A percentile compares a stretch with the other conserved stretches of the same genome.
These are phyloP conservation scores for Solanum medicagineum DNA, from an alignment of 257 asterid genomes.

Conservation along the genomic window DNA sequence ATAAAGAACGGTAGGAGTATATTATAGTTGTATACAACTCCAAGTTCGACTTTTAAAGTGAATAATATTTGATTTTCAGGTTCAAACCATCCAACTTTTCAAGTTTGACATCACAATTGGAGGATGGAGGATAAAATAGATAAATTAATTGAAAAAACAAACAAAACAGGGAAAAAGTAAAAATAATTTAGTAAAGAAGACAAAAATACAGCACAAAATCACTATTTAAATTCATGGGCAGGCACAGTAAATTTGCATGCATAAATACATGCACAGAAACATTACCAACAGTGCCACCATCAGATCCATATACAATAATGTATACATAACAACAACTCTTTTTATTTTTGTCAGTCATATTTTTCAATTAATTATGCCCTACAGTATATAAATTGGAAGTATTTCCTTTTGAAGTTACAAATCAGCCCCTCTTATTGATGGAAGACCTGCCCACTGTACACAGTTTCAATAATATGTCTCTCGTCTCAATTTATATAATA, in stretches of 20 bases:
- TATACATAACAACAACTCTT: background rate
- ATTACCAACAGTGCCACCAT: background rate
- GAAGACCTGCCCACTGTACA: background rate
- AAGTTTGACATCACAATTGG: too few species aligned
- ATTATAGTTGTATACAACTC: too few species aligned
- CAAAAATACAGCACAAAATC: background rate
- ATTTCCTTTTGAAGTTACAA: background rate
- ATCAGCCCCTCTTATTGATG: background rate
- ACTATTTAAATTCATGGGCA: background rate
- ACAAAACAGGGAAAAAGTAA: too few species aligned
- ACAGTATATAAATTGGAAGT: background rate
- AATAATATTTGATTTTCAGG: too few species aligned
- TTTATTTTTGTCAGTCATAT: background rate
- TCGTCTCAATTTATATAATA: background rate
- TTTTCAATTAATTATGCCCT: background rate
- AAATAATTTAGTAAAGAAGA: background rate
- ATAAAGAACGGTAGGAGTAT: too few species aligned
- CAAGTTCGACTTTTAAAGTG: too few species aligned
- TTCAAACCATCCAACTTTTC: too few species aligned
- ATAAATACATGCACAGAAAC: background rate
- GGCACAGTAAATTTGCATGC: conserved; percentile 5
- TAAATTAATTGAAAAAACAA: too few species aligned
- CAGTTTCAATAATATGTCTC: background rate
- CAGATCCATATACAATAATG: background rate
- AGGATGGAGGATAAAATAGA: too few species aligned